Evolutionary conservation across 2,329 filamentous ascomycete genomes (phyloP).

Genomic region (Coniochaeta sp.): DNA sequence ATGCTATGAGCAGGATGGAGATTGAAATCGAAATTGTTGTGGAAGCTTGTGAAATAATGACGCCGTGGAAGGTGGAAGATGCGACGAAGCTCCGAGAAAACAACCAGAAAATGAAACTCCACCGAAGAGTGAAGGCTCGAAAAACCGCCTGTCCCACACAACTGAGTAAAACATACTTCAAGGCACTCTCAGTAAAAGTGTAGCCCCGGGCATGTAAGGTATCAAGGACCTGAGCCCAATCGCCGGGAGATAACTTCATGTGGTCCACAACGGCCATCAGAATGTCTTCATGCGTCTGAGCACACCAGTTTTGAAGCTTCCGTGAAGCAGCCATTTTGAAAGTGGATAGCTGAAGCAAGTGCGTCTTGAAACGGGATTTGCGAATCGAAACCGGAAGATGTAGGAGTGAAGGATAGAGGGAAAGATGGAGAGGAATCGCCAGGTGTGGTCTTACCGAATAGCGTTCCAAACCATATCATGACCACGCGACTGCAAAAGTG

Average conservation of each 20-base stretch:
- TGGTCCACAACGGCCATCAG: slow-evolving; percentile 31
- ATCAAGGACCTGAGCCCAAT: slow-evolving; percentile 19
- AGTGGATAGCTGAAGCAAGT: not conserved
- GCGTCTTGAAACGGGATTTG: not conserved
- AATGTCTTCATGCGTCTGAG: slow-evolving; percentile 33
- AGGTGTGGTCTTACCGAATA: slow-evolving; percentile 22
- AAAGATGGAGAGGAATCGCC: not conserved
- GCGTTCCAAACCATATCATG: slow-evolving; percentile 24
- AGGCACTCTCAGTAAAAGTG: slow-evolving; percentile 15
- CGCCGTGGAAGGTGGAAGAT: not conserved
- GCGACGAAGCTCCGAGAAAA: not conserved
- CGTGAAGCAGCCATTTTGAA: slow-evolving; percentile 6
- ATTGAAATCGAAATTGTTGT: not conserved
- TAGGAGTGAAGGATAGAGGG: not conserved
- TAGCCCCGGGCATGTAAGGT: slow-evolving; percentile 17
- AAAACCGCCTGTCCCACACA: not conserved
- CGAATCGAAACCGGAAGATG: not conserved
- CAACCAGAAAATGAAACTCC: not conserved
- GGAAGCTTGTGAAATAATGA: not conserved
- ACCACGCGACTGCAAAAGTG: slow-evolving; percentile 14
- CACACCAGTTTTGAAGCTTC: slow-evolving; percentile 27
- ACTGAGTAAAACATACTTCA: slow-evolving; percentile 13
- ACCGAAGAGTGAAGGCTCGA: not conserved
- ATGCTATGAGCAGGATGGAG: not conserved
- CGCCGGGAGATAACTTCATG: slow-evolving; percentile 21